phyloP scores from a whole-genome alignment of 306 rosid species.

The Clitoria ternatea region DNA sequence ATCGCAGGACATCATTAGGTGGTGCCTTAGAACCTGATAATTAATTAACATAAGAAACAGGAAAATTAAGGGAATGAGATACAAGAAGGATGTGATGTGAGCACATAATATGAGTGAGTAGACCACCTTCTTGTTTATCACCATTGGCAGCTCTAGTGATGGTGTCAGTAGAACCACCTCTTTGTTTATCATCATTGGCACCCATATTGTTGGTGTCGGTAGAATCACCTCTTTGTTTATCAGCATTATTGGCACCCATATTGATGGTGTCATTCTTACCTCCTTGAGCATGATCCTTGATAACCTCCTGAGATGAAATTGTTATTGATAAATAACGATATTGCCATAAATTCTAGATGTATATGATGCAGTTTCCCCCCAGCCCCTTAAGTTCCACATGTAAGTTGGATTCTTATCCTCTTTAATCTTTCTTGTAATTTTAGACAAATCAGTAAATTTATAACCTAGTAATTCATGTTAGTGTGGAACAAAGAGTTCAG shows the following conservation, averaged over 20 bases:
- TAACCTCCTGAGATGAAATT: slow-evolving; percentile 55
- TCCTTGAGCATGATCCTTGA: slow-evolving; percentile 38
- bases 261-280: slow-evolving; percentile 39
- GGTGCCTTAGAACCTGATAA: slow-evolving; percentile 48
- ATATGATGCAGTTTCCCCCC: neutral
- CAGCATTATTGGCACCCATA: slow-evolving; percentile 4
- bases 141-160: neutral
- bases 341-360: slow-evolving; percentile 13
- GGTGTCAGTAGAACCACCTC: slow-evolving; percentile 38
- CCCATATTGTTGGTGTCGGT: neutral
- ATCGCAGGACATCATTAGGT: slow-evolving; percentile 35
- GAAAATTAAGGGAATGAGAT: slow-evolving; percentile 13
- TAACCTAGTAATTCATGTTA: neutral
- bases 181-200: neutral
- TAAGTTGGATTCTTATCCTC: neutral
- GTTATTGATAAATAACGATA: slow-evolving; percentile 26
- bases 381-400: neutral
- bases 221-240: slow-evolving; percentile 41
- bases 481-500: neutral
- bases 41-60: slow-evolving; percentile 6
- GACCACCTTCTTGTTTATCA: slow-evolving; percentile 16
- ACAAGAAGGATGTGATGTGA: neutral
- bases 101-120: slow-evolving; percentile 15
- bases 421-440: neutral
- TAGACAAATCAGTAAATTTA: neutral